A percentile compares a stretch with the other conserved stretches of the same genome.
These are phyloP conservation scores for Starmerella bombi DNA, from an alignment of 805 yeast genomes.

Conservation along the genomic window DNA sequence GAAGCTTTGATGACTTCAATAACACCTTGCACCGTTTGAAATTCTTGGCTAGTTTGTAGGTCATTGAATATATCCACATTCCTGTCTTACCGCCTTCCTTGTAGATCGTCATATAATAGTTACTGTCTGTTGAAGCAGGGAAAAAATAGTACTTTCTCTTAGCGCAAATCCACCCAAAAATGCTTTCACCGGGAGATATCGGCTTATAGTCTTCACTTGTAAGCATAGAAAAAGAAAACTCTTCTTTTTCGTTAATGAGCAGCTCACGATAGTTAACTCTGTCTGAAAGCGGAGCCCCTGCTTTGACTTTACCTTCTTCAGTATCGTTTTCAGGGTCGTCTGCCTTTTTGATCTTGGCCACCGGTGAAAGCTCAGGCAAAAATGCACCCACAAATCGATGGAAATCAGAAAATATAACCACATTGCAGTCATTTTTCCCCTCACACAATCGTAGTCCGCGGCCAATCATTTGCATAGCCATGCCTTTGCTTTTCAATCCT, in stretches of 20 bases:
- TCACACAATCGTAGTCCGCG: slow-evolving; percentile 61
- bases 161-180: slow-evolving; percentile 10
- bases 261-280: no score
- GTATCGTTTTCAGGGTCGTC: no score
- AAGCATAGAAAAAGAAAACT: slow-evolving; percentile 4
- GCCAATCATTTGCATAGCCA: slow-evolving; percentile 80
- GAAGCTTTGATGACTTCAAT: slow-evolving; percentile 1
- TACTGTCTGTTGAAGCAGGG: neutral
- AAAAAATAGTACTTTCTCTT: slow-evolving; percentile 14
- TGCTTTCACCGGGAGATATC: slow-evolving; percentile 10
- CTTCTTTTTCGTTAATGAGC: neutral
- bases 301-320: no score
- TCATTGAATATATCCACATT: neutral
- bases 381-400: slow-evolving; percentile 5
- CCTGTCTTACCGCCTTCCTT: no score
- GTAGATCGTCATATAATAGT: neutral
- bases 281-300: no score
- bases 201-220: slow-evolving; percentile 8
- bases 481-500: slow-evolving; percentile 62
- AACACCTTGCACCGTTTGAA: slow-evolving; percentile 2
- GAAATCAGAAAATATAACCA: slow-evolving; percentile 31
- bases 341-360: no score
- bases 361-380: slow-evolving; percentile 8
- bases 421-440: slow-evolving; percentile 53
- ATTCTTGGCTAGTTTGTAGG: neutral